phyloP scores from a whole-genome alignment of 352 stramenopile genomes.

The Phytopythium helicoides region DNA sequence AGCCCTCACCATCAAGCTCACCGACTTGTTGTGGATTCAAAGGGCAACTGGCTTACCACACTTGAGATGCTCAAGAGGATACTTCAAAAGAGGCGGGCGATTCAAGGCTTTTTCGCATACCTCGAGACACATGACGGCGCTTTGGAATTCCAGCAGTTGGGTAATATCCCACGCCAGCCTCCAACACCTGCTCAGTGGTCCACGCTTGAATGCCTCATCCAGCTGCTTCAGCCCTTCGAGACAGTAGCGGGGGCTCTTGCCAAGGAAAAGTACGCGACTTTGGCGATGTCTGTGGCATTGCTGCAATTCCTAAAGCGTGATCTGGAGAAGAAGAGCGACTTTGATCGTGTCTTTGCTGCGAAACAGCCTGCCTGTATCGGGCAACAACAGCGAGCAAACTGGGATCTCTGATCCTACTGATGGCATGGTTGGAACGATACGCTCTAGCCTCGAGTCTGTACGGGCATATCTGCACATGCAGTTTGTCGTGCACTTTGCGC shows the following conservation, averaged over 20 bases:
- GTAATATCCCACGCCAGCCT: constrained; percentile 15
- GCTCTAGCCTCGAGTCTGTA: constrained; percentile 18
- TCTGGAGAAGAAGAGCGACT: constrained; percentile 40
- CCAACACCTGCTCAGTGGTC: constrained; percentile 37
- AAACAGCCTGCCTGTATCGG: constrained; percentile 1
- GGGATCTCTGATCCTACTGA: background rate
- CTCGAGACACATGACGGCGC: constrained; percentile 33
- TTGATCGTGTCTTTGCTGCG: constrained; percentile 38
- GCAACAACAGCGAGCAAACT: background rate
- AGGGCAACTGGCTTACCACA: constrained; percentile 41
- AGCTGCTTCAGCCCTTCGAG: constrained; percentile 44
- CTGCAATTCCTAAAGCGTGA: constrained; percentile 47
- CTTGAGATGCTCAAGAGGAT: constrained; percentile 49
- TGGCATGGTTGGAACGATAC: constrained; percentile 4
- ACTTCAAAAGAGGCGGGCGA: constrained; percentile 35
- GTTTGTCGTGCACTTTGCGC: constrained; percentile 35
- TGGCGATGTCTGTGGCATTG: constrained; percentile 35
- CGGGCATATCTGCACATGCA: constrained; percentile 35
- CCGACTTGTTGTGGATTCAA: constrained; percentile 36
- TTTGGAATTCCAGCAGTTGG: constrained; percentile 27
- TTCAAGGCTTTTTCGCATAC: constrained; percentile 48
- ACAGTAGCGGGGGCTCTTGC: constrained; percentile 37
- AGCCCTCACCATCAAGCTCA: constrained; percentile 34
- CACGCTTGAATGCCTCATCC: constrained; percentile 36
- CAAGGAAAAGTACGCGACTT: constrained; percentile 42